Evolutionary conservation across 2,329 filamentous ascomycete species (phyloP).

Genomic region (Botrytis deweyae): DNA sequence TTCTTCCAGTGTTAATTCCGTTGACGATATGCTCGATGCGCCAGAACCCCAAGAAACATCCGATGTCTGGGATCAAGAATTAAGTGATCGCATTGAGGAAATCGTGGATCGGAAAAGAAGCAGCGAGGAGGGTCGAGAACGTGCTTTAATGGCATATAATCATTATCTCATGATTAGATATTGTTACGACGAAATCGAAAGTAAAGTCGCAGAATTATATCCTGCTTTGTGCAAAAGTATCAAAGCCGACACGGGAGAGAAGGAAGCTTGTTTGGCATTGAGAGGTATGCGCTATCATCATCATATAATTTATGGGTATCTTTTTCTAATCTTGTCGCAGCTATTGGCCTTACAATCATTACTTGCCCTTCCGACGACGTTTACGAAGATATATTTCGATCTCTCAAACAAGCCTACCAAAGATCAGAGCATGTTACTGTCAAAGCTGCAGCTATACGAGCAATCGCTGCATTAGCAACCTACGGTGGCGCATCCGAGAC

Average conservation of each 20-base stretch:
- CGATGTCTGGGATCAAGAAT: constrained; percentile 52
- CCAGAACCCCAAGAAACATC: constrained; percentile 50
- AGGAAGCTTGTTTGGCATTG: constrained; percentile 62
- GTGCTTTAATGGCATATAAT: constrained; percentile 56
- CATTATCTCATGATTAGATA: constrained; percentile 62
- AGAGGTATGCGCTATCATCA: constrained; percentile 44
- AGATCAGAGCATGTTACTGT: constrained; percentile 56
- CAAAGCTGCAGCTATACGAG: constrained; percentile 67
- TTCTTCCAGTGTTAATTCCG: constrained; percentile 21
- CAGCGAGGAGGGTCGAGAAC: constrained; percentile 62
- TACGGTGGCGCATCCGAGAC: constrained; percentile 65
- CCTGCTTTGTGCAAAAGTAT: constrained; percentile 62
- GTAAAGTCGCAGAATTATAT: constrained; percentile 55
- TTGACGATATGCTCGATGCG: constrained; percentile 40
- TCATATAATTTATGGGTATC: not conserved
- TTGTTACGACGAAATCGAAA: constrained; percentile 57
- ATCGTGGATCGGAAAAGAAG: constrained; percentile 68
- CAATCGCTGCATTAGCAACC: constrained; percentile 59
- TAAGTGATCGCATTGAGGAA: constrained; percentile 60
- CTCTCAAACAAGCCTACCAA: constrained; percentile 59
- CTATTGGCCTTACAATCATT: constrained; percentile 61
- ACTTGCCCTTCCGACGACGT: constrained; percentile 60
- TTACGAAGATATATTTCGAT: constrained; percentile 56
- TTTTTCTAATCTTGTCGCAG: constrained; percentile 39
- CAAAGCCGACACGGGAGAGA: constrained; percentile 60